phyloP scores from a whole-genome alignment of 257 asterid species.

The Solanum gandarillasii region DNA sequence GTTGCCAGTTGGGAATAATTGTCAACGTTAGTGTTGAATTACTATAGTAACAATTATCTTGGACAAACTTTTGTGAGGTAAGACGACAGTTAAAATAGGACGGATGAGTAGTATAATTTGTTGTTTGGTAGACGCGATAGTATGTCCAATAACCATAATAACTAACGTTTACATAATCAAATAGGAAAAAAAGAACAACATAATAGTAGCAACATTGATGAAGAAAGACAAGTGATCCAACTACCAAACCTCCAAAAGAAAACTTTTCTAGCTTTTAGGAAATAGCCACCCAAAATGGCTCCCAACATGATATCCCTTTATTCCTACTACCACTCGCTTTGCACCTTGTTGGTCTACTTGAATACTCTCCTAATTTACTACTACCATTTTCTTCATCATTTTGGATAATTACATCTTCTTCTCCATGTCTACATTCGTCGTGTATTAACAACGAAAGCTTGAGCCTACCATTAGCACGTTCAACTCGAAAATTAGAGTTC shows the following conservation, averaged over 20 bases:
- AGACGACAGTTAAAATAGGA: neutral
- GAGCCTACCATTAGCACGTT: conserved; percentile 66
- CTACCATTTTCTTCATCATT: neutral
- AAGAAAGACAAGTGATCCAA: neutral
- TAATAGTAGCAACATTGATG: neutral
- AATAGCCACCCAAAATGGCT: conserved; percentile 43
- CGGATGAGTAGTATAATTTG: neutral
- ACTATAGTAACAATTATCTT: neutral
- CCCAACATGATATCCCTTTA: conserved; percentile 29
- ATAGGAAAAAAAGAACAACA: neutral
- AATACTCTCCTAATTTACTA: conserved; percentile 29
- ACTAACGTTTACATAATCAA: conserved; percentile 13
- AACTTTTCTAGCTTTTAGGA: conserved; percentile 19
- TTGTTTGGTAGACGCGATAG: neutral
- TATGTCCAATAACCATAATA: conserved; percentile 30
- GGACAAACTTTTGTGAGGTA: neutral
- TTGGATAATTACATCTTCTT: neutral
- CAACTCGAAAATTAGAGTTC: conserved; percentile 27
- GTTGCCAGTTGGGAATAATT: neutral
- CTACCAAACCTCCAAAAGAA: conserved; percentile 1
- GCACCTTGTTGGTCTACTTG: conserved; percentile 37
- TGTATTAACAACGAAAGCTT: conserved; percentile 29
- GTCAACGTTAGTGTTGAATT: neutral
- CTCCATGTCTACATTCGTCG: neutral
- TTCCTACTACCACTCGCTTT: conserved; percentile 34